Percentiles rank a stretch among this genome's conserved stretches.
Conservation (phyloP, 2,329 filamentous ascomycete species). For the Penicillium sp. region DNA sequence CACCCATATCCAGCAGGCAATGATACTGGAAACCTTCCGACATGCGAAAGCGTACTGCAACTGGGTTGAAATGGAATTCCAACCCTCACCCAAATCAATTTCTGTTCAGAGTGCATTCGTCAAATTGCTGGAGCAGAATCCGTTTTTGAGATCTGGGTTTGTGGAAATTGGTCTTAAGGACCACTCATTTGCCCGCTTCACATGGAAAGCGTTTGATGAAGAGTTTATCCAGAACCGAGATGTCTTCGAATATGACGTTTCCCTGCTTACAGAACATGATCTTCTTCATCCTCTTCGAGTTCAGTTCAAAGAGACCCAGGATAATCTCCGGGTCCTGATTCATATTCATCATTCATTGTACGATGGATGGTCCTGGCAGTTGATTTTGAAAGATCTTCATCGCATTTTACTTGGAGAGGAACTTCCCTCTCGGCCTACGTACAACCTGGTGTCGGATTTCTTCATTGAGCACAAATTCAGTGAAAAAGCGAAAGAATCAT, state of each 20-base stretch:
- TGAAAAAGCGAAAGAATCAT: conserved; percentile 43
- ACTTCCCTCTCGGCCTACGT: conserved; percentile 54
- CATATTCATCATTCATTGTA: conserved; percentile 82
- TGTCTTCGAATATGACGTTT: conserved; percentile 42
- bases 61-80: conserved; percentile 66
- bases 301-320: conserved; percentile 48
- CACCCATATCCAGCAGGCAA: conserved; percentile 73
- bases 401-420: conserved; percentile 45
- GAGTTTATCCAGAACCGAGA: conserved; percentile 48
- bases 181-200: conserved; percentile 60
- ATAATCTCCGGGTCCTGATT: conserved; percentile 42
- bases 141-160: conserved; percentile 75
- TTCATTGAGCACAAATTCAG: conserved; percentile 35
- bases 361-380: conserved; percentile 89
- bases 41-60: conserved; percentile 71
- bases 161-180: conserved; percentile 45
- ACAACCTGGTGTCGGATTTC: conserved; percentile 58
- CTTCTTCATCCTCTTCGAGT: conserved; percentile 62
- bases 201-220: conserved; percentile 57
- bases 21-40: conserved; percentile 72
- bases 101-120: conserved; percentile 53
- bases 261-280: conserved; percentile 32
- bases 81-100: conserved; percentile 32
- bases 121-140: conserved; percentile 56
- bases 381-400: conserved; percentile 68